Base-by-base conservation (phyloP, 306 rosid genomes). In the Inga laurina region DNA sequence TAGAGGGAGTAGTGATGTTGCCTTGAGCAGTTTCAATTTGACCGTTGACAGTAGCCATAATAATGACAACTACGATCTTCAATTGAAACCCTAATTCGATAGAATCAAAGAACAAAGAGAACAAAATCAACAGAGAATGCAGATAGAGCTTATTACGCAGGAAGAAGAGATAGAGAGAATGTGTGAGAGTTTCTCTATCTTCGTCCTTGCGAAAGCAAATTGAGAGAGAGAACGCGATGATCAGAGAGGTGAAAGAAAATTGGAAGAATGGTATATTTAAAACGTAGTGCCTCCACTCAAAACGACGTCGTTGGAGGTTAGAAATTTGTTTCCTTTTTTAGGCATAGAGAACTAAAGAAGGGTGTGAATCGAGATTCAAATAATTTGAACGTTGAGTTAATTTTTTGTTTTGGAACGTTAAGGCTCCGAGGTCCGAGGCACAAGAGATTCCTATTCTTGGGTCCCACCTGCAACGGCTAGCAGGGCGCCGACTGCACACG, bases 1-100 rank as follows among this genome's bases (percentile, higher is more conserved):
- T 94, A 18, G 89, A 30, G 7, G 90, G 83, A 37, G 91, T 84
- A 79, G 90, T 84, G 81, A 82, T 83, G 85, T 85, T 88, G 79
- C 82, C 71, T 61, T 86, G 88, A 82, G 86, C 75, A 48, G 91
- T 39, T 81, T 90, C 92, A 45, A 76, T 19, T 35, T 86, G 86
- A 21, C 88, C 89, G 8, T 90, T 89, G 69, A 86, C 70, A 68
- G 89, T 84, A 34, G 97, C 94, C 97, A 94, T 94, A 8, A 93
- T 93, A 5, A 27, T 46, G 65, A 67, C 67, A n/a, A 48, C 8
- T 21, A 21, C 34, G 16, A 11, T 80, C 59, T 54, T 27, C 57
- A 44, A 12, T 14, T 46, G 41, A 6, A 46, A 34, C 22, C 59
- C 59, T 13, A 10, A 71, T 71, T 71, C 54, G 15, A 11, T 22